Evolutionary conservation across 2,329 filamentous ascomycete genomes (phyloP).

Genomic region (Beauveria scarabaeidicola): DNA sequence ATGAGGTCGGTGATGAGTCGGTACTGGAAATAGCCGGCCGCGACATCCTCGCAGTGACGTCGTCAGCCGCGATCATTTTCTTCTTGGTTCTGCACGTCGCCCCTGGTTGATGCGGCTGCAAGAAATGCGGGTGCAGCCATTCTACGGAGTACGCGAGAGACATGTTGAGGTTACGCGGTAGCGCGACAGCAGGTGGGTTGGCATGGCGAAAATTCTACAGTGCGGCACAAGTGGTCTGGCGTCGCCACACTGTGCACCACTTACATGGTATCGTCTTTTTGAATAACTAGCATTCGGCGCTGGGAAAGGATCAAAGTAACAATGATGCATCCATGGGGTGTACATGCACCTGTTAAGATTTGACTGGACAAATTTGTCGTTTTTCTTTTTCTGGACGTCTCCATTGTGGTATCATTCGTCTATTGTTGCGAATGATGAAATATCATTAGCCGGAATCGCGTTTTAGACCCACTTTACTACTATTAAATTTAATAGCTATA

Average conservation of each 20-base stretch:
- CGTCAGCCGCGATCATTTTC: neutral
- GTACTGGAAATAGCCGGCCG: constrained; percentile 14
- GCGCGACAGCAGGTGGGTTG: neutral
- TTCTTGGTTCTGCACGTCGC: neutral
- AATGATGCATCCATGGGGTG: too few relatives aligned
- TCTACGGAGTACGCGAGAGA: constrained; percentile 4
- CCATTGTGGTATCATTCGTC: neutral
- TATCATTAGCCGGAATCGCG: too few relatives aligned
- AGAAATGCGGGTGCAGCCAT: neutral
- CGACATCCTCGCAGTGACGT: neutral
- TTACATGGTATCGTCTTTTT: neutral
- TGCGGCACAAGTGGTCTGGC: neutral
- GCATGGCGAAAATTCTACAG: neutral
- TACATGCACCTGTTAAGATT: too few relatives aligned
- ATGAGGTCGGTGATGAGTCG: constrained; percentile 26
- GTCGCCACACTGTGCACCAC: neutral
- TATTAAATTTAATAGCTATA: too few relatives aligned
- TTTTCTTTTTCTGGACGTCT: too few relatives aligned
- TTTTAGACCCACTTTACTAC: too few relatives aligned
- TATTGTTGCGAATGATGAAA: too few relatives aligned
- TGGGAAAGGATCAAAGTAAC: too few relatives aligned
- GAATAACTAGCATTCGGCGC: too few relatives aligned
- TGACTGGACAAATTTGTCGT: too few relatives aligned
- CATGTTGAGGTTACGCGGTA: neutral
- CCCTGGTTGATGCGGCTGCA: neutral